Evolutionary conservation across 1,284 basidiomycete species (phyloP), one percentile per base, ranked within the genome.

Genomic region (Cerrena zonata): DNA sequence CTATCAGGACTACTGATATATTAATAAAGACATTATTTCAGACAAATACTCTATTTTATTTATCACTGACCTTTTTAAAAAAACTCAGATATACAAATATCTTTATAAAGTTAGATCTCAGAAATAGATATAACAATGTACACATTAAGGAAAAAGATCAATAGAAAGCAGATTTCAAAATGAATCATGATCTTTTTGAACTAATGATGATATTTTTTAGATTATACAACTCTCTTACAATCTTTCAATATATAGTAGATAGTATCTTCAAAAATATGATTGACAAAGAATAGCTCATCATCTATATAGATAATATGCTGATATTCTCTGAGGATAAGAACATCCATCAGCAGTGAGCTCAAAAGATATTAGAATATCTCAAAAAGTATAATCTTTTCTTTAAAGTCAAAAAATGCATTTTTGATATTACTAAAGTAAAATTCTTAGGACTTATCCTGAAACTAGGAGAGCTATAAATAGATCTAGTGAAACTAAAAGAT

Each of bases 401-500:
- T 48, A 62, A 2, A 76, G 74, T 51, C 49, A 63, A 13, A 11
- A 48, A 1, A 5, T 19, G 0, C n/a, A 60, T 18, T 59, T 66
- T 0, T 23, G 15, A 36, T 4, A 37, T 19, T 12, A 5, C 7
- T 12, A 27, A 47, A 47, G 45, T 47, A 34, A 65, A 73, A 10
- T 77, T 70, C 54, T 58, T 79, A 0, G 73, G 76, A 0, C 58
- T 70, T 73, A n/a, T 40, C 53, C 76, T 2, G 26, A 44, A 0
- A 23, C 55, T 22, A 50, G 59, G 1, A 54, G 61, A 0, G 26
- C 75, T 0, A 12, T 40, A 44, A 0, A 75, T 77, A 71, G 68
- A 73, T 43, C 58, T 61, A 0, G 52, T 52, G 0, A 78, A 78
- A 52, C 55, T 77, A 0, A 13, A 64, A 1, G 63, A 62, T 0